Conservation (phyloP, 1,284 basidiomycete species). For the Termitomyces sp. region DNA sequence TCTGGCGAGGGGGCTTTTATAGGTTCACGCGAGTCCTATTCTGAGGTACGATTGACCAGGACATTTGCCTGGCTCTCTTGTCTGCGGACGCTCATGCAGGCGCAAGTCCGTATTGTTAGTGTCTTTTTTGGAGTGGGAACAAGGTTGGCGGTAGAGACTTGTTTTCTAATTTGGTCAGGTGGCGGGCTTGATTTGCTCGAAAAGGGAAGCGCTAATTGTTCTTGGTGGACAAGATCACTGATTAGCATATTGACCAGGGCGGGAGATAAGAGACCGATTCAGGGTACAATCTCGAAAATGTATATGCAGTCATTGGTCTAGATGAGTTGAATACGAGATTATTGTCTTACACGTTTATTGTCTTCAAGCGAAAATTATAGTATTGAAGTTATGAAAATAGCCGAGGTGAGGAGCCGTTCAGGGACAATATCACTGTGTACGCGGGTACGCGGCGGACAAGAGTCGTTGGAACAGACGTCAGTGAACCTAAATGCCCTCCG, state of each 20-base stretch:
- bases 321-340: too few relatives aligned
- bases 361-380: too few relatives aligned
- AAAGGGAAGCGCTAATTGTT: background rate
- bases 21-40: background rate
- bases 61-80: background rate
- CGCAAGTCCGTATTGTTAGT: background rate
- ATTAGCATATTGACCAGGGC: background rate
- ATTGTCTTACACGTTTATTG: too few relatives aligned
- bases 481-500: too few relatives aligned
- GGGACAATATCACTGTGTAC: too few relatives aligned
- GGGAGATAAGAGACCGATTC: too few relatives aligned
- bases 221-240: background rate
- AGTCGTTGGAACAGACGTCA: too few relatives aligned
- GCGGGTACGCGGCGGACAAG: too few relatives aligned
- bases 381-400: too few relatives aligned
- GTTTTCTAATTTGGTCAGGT: background rate
- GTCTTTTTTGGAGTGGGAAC: background rate
- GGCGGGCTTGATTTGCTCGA: background rate
- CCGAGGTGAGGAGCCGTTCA: too few relatives aligned
- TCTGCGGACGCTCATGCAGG: background rate
- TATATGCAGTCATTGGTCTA: too few relatives aligned
- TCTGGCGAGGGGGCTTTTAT: background rate
- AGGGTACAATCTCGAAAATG: too few relatives aligned
- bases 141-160: background rate
- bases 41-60: background rate